A percentile compares a stretch with the other conserved stretches of the same genome.
Evolutionary conservation across 495 filamentous ascomycete genomes (phyloP).

Genomic region (Daldinia childiae): DNA sequence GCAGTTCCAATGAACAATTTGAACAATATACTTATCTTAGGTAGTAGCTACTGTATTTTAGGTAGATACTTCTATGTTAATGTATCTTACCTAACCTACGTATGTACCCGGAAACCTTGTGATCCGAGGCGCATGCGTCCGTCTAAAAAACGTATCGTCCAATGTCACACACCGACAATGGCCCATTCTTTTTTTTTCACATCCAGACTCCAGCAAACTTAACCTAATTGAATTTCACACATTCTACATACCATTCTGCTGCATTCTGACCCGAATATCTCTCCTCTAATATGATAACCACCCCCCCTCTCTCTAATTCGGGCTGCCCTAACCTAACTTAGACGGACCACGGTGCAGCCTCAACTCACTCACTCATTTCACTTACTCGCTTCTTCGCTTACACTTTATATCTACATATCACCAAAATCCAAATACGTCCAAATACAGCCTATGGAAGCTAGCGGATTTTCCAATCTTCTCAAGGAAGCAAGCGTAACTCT

Average conservation of each 20-base stretch:
- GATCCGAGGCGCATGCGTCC: constrained; percentile 12
- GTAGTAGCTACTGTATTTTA: background rate
- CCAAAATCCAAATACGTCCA: constrained; percentile 2
- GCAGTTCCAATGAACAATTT: background rate
- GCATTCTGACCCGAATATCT: background rate
- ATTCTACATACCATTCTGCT: background rate
- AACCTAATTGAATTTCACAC: constrained; percentile 24
- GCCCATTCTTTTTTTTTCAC: constrained; percentile 28
- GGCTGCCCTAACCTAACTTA: constrained; percentile 3
- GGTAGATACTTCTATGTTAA: background rate
- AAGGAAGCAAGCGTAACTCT: constrained; percentile 4
- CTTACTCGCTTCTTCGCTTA: constrained; percentile 6
- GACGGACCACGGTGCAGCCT: constrained; percentile 13
- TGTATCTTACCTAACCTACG: constrained; percentile 5
- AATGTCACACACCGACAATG: constrained; percentile 36
- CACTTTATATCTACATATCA: background rate
- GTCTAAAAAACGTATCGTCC: background rate
- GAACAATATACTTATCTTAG: no score
- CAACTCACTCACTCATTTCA: no score
- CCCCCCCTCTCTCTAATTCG: background rate
- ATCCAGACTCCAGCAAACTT: constrained; percentile 18
- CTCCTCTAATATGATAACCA: background rate
- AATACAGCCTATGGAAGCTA: background rate
- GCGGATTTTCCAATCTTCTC: background rate
- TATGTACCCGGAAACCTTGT: constrained; percentile 9